Conservation (phyloP, 805 yeast genomes). For the Clavispora vitiphila region DNA sequence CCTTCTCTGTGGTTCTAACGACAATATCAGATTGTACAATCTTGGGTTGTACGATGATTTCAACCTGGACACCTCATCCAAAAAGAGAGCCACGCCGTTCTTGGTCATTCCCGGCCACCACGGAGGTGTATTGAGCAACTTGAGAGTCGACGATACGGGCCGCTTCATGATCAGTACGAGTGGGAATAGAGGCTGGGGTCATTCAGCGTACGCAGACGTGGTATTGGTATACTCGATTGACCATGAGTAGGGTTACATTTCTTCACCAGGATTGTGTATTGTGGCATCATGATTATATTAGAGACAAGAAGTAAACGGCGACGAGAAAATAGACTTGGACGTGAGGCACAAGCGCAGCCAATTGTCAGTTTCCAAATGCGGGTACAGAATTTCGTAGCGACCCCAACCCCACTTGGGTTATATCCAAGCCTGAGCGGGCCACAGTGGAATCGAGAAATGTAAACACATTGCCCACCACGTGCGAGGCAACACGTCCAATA, state of each 20-base stretch:
- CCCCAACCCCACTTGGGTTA: constrained; percentile 33
- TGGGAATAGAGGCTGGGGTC: constrained; percentile 93
- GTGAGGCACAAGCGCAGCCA: background rate
- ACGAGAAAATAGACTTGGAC: background rate
- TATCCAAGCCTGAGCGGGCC: constrained; percentile 14
- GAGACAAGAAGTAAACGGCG: background rate
- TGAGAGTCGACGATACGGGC: constrained; percentile 82
- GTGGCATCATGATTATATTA: background rate
- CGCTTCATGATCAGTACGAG: constrained; percentile 85
- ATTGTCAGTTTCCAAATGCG: constrained; percentile 13
- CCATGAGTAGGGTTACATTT: constrained; percentile 18
- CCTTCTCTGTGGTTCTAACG: constrained; percentile 82
- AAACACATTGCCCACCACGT: constrained; percentile 9
- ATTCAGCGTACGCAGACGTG: constrained; percentile 73
- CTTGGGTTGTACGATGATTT: constrained; percentile 41
- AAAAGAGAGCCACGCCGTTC: constrained; percentile 60
- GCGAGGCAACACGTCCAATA: background rate
- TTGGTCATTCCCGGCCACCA: constrained; percentile 94
- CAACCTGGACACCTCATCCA: constrained; percentile 23
- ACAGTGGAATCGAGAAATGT: constrained; percentile 16
- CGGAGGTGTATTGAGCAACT: constrained; percentile 78
- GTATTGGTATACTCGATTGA: constrained; percentile 78
- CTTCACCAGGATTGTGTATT: background rate
- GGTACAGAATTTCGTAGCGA: constrained; percentile 25
- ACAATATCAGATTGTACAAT: constrained; percentile 85